Conservation (phyloP, 2,329 filamentous ascomycete species). For the Neonectria ditissima region DNA sequence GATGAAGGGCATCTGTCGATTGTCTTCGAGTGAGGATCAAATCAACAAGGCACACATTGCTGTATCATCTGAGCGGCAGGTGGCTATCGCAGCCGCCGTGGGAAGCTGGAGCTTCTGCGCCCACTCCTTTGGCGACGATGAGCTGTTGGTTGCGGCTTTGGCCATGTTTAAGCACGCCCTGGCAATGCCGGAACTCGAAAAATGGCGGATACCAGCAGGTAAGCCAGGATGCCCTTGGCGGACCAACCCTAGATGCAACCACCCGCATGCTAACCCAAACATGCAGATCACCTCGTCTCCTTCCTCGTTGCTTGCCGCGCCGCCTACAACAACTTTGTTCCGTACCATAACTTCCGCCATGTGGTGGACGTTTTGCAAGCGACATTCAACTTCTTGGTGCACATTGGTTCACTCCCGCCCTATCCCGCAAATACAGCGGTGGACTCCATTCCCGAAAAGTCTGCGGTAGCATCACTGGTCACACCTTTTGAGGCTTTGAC, state of each 20-base stretch:
- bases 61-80: slow-evolving; percentile 73
- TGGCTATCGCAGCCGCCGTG: slow-evolving; percentile 75
- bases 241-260: slow-evolving; percentile 15
- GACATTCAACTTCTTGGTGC: slow-evolving; percentile 88
- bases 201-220: slow-evolving; percentile 85
- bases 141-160: slow-evolving; percentile 86
- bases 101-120: slow-evolving; percentile 90
- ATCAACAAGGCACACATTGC: slow-evolving; percentile 74
- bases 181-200: slow-evolving; percentile 81
- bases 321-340: slow-evolving; percentile 96
- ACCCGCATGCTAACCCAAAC: slow-evolving; percentile 53
- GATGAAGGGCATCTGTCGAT: slow-evolving; percentile 89
- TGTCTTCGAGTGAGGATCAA: slow-evolving; percentile 71
- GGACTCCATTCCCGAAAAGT: slow-evolving; percentile 57
- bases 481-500: slow-evolving; percentile 89
- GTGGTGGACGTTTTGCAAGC: slow-evolving; percentile 97
- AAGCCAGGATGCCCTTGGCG: slow-evolving; percentile 50
- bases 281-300: slow-evolving; percentile 79
- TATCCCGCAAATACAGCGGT: slow-evolving; percentile 63
- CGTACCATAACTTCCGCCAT: slow-evolving; percentile 98
- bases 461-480: slow-evolving; percentile 80
- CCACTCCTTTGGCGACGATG: slow-evolving; percentile 89
- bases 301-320: slow-evolving; percentile 90
- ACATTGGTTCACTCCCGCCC: slow-evolving; percentile 79
- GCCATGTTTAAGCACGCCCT: slow-evolving; percentile 93